Evolutionary conservation across 768 basidiomycete genomes (phyloP).

Genomic region (Phylloporus arenicola): DNA sequence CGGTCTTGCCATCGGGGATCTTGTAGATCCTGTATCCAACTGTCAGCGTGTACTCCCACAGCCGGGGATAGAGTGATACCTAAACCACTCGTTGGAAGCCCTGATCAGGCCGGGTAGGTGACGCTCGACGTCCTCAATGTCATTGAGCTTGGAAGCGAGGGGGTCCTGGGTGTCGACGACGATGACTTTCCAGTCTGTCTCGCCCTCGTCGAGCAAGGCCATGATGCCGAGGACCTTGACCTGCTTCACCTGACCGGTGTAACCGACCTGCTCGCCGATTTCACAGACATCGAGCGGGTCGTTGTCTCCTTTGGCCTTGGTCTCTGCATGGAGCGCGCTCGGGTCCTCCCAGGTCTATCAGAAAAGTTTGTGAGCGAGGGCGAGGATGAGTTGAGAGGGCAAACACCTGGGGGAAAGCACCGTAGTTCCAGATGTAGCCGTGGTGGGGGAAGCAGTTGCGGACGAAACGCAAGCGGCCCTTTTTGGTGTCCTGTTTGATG

Average conservation of each 20-base stretch:
- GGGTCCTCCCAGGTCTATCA: conserved; percentile 98
- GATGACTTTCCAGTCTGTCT: conserved; percentile 99
- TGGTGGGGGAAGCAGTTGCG: conserved; percentile 99
- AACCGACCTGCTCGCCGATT: conserved; percentile 97
- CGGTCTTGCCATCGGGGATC: conserved; percentile 92
- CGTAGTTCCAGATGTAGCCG: conserved; percentile 99
- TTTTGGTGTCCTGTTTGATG: conserved; percentile 99
- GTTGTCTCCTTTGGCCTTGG: conserved; percentile 98
- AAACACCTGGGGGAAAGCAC: conserved; percentile 91
- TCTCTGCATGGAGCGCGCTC: conserved; percentile 78
- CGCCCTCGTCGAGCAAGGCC: conserved; percentile 98
- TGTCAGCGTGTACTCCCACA: not conserved
- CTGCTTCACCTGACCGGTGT: conserved; percentile 96
- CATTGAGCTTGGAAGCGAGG: conserved; percentile 93
- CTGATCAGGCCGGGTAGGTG: conserved; percentile 95
- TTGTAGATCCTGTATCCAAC: conserved; percentile 72
- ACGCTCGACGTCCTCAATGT: conserved; percentile 97
- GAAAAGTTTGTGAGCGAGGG: not conserved
- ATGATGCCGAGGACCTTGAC: conserved; percentile 99
- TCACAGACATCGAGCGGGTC: conserved; percentile 99
- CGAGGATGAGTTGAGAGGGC: not conserved
- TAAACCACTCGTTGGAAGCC: conserved; percentile 99
- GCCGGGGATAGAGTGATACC: conserved; percentile 38
- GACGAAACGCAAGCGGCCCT: conserved; percentile 92
- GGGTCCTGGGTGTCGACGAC: conserved; percentile 96